Evolutionary conservation across 148 eudicot genomes (phyloP), one percentile per base, ranked within the genome.

Genomic region (Polygonum aviculare): DNA sequence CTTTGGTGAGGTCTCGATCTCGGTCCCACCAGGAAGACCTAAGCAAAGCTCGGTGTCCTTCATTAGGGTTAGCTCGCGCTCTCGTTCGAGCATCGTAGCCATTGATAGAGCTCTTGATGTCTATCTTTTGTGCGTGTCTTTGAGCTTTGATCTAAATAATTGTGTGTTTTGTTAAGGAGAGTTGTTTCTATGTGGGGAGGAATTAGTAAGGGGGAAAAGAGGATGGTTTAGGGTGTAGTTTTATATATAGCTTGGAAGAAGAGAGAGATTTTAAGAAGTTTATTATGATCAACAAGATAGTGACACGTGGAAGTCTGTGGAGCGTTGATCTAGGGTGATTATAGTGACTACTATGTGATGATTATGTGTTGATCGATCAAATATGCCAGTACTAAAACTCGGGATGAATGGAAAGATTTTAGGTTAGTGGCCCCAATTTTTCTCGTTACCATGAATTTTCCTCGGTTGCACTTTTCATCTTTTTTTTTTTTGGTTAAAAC

Each of bases 31-130:
- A 1, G 91, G 89, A 71, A 88, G 75, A 4, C 91, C 91, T 12
- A 88, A 84, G 77, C 91, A 86, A 4, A 88, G 84, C 84, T 88
- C 89, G 1, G 91, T 88, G 74, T 83, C 85, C 48, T 82, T 84
- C 57, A 51, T 51, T 40, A 87, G 76, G 78, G 82, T 82, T 74
- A 82, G 40, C 72, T 69, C 41, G 19, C 40, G 72, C 41, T 72
- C 75, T 15, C 69, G 31, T 63, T 63, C 69, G 39, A 63, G 69
- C 69, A 63, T 63, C 12, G 39, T 4, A 12, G 45, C 14, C 72
- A 67, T 67, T 81, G 69, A 54, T 63, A 77, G 63, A 63, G 71
- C 41, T 26, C 69, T 10, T 16, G 19, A 51, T 51, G 3, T 18
- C 55, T 16, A 51, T 51, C n/a, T 12, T 3, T 51, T 14, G 55